These are phyloP conservation scores for Salix viminalis DNA, from an alignment of 345 rosid genomes.

Conservation along the genomic window DNA sequence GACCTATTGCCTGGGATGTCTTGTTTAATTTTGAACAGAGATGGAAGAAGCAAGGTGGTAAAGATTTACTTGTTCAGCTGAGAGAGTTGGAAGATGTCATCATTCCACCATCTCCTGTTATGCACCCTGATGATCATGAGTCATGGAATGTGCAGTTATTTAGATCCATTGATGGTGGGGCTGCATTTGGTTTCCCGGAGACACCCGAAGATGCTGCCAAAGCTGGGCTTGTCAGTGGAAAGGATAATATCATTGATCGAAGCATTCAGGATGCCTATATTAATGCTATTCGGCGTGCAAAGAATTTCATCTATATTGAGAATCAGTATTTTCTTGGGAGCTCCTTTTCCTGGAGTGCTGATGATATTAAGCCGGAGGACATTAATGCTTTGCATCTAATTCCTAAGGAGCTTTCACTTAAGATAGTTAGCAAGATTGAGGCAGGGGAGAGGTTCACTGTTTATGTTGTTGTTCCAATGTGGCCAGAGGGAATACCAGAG, in stretches of 20 bases:
- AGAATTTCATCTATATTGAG: slow-evolving; percentile 86
- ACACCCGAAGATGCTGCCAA: slow-evolving; percentile 93
- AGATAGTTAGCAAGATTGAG: slow-evolving; percentile 90
- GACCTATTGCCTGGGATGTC: slow-evolving; percentile 98
- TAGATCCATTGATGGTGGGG: slow-evolving; percentile 98
- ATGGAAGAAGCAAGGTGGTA: slow-evolving; percentile 93
- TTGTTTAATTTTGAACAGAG: slow-evolving; percentile 91
- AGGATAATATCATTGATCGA: slow-evolving; percentile 90
- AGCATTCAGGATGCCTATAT: slow-evolving; percentile 97
- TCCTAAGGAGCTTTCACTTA: slow-evolving; percentile 90
- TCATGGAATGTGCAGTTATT: slow-evolving; percentile 92
- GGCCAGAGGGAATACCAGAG: slow-evolving; percentile 99
- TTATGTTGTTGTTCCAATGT: slow-evolving; percentile 90
- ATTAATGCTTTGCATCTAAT: slow-evolving; percentile 79
- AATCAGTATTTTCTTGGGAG: slow-evolving; percentile 97
- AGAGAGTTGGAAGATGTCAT: slow-evolving; percentile 75
- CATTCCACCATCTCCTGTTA: slow-evolving; percentile 87
- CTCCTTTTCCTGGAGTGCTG: slow-evolving; percentile 78
- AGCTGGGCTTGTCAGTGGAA: slow-evolving; percentile 93
- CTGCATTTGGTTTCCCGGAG: slow-evolving; percentile 95
- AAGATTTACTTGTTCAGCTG: slow-evolving; percentile 65
- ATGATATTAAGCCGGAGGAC: slow-evolving; percentile 83
- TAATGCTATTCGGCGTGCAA: slow-evolving; percentile 92
- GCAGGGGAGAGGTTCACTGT: slow-evolving; percentile 81
- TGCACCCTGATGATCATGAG: slow-evolving; percentile 69